Evolutionary conservation across 75 land plant species (phyloP).

Genomic region (Picea sitchensis): DNA sequence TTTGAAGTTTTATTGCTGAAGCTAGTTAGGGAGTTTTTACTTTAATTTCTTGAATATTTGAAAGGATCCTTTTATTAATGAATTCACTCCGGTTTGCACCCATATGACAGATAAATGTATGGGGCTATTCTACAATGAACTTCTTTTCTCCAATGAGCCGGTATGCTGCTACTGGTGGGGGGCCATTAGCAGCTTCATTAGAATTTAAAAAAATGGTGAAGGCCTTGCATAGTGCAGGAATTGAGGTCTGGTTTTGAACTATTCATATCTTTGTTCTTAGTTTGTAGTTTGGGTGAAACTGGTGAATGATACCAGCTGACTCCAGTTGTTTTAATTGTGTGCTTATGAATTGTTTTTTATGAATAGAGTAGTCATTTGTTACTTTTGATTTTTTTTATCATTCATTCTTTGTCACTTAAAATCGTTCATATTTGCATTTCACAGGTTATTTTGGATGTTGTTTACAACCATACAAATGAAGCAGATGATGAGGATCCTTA

Average conservation of each 20-base stretch:
- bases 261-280: not conserved
- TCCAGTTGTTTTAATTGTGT: too few species aligned
- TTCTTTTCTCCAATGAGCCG: conserved; percentile 99
- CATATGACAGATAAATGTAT: conserved; percentile 66
- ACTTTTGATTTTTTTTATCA: not conserved
- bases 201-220: conserved; percentile 97
- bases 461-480: conserved; percentile 98
- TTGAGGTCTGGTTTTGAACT: conserved; percentile 61
- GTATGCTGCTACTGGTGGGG: conserved; percentile 90
- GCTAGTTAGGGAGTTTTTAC: not conserved
- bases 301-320: too few species aligned
- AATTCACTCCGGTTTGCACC: not conserved
- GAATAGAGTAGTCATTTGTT: not conserved
- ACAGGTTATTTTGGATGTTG: conserved; percentile 97
- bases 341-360: not conserved
- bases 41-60: not conserved
- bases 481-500: conserved; percentile 84
- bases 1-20: not conserved
- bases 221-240: conserved; percentile 93
- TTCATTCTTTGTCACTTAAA: not conserved
- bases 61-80: not conserved
- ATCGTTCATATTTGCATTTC: not conserved
- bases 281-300: not conserved
- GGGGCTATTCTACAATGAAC: conserved; percentile 99
- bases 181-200: conserved; percentile 76